Evolutionary conservation across 176 grass and related monocot species (phyloP).

Genomic region (Microstegium vimineum): DNA sequence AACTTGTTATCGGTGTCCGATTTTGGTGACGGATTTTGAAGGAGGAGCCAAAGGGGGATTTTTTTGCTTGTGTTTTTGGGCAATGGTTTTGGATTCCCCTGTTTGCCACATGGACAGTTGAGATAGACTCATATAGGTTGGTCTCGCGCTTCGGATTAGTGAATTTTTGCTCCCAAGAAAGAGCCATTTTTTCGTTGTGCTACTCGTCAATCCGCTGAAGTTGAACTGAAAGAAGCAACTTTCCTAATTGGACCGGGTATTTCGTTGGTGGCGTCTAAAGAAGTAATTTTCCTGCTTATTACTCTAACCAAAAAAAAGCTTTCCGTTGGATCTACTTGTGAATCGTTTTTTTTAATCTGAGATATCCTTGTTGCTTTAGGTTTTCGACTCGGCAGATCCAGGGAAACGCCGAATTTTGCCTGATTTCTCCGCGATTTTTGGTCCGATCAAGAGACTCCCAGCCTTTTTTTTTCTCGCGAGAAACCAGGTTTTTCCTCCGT

Average conservation of each 20-base stretch:
- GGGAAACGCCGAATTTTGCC: conserved; percentile 14
- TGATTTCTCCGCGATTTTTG: conserved; percentile 34
- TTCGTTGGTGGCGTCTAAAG: conserved; percentile 20
- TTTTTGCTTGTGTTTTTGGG: background rate
- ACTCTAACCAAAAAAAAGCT: background rate
- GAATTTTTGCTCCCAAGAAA: background rate
- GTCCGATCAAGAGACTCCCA: conserved; percentile 13
- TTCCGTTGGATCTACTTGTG: conserved; percentile 13
- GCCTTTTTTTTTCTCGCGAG: background rate
- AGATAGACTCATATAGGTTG: background rate
- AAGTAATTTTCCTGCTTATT: conserved; percentile 8
- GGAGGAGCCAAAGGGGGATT: background rate
- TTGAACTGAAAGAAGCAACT: background rate
- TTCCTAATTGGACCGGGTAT: background rate
- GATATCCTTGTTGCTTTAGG: background rate
- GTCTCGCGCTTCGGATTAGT: background rate
- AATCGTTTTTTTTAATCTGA: background rate
- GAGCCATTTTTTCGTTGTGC: background rate
- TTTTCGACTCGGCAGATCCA: conserved; percentile 32
- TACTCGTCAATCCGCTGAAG: background rate
- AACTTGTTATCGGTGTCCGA: background rate
- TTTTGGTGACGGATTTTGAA: background rate
- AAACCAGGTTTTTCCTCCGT: background rate
- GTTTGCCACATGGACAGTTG: background rate
- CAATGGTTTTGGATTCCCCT: conserved; percentile 3